Evolutionary conservation across 1,139 yeast genomes (phyloP).

Genomic region (Hemisphaericaspora xylofermentans): DNA sequence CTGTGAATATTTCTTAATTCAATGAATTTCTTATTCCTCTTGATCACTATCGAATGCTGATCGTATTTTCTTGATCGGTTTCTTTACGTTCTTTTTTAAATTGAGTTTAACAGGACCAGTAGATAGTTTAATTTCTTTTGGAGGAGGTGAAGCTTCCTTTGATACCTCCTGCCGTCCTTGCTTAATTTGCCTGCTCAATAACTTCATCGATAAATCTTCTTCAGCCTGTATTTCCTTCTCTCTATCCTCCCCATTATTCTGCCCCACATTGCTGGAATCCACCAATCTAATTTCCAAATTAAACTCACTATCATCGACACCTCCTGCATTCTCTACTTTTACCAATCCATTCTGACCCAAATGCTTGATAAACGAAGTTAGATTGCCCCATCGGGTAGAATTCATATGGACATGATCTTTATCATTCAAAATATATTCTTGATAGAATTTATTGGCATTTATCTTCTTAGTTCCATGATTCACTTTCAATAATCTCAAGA

Average conservation of each 20-base stretch:
- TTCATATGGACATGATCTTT: conserved; percentile 87
- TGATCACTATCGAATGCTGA: conserved; percentile 8
- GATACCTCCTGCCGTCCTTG: conserved; percentile 29
- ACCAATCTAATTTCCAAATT: conserved; percentile 34
- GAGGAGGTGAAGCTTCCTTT: neutral
- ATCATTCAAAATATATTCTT: conserved; percentile 75
- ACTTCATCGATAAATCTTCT: conserved; percentile 29
- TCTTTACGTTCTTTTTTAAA: conserved; percentile 6
- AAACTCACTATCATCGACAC: conserved; percentile 43
- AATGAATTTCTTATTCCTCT: conserved; percentile 1
- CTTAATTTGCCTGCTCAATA: conserved; percentile 55
- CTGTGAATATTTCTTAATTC: neutral
- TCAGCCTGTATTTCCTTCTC: conserved; percentile 42
- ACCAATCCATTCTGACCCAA: conserved; percentile 63
- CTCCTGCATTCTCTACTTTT: conserved; percentile 45
- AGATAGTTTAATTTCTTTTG: conserved; percentile 2
- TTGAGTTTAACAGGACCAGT: conserved; percentile 9
- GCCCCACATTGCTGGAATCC: conserved; percentile 21
- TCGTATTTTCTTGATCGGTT: conserved; percentile 2
- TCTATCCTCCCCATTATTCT: conserved; percentile 19
- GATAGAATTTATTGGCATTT: conserved; percentile 84
- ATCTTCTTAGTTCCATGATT: conserved; percentile 82
- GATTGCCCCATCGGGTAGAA: conserved; percentile 75
- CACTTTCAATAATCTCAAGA: conserved; percentile 58
- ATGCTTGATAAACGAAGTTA: conserved; percentile 68